Conservation (phyloP, 129 eudicot genomes). For the Solidago caesia region DNA sequence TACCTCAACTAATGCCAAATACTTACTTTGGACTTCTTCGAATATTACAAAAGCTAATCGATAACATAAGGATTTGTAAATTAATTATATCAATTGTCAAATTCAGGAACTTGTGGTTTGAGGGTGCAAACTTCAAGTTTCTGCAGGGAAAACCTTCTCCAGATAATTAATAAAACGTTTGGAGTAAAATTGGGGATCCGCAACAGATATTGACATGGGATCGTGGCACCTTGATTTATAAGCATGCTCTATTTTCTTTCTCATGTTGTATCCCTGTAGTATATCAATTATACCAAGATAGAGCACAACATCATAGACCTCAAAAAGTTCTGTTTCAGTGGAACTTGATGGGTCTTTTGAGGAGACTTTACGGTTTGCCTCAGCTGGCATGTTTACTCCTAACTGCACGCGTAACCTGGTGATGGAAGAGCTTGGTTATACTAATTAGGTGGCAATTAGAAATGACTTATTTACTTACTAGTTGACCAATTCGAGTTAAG, state of each 20-base stretch:
- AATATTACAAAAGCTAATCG: too few relatives aligned
- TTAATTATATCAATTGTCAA: too few relatives aligned
- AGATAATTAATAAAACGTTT: constrained; percentile 56
- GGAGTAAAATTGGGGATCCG: constrained; percentile 59
- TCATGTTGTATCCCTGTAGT: constrained; percentile 66
- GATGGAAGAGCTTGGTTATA: neutral
- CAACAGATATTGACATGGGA: constrained; percentile 60
- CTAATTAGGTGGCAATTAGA: too few relatives aligned
- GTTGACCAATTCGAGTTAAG: too few relatives aligned
- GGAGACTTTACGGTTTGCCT: constrained; percentile 58
- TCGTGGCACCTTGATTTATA: constrained; percentile 57
- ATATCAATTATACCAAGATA: constrained; percentile 75
- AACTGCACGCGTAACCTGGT: constrained; percentile 72
- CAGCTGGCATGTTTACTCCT: constrained; percentile 90
- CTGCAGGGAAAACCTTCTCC: constrained; percentile 51
- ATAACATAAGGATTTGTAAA: too few relatives aligned
- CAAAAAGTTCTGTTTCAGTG: constrained; percentile 60
- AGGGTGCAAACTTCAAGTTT: constrained; percentile 9
- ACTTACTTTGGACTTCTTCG: too few relatives aligned
- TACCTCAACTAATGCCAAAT: too few relatives aligned
- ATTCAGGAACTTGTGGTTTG: too few relatives aligned
- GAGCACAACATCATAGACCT: constrained; percentile 72
- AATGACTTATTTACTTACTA: too few relatives aligned
- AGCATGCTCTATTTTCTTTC: constrained; percentile 65
- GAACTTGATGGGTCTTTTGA: constrained; percentile 36